A percentile compares a stretch with the other conserved stretches of the same genome.
These are phyloP conservation scores for Podospora appendiculata DNA, from an alignment of 495 filamentous ascomycete species.

Conservation along the genomic window DNA sequence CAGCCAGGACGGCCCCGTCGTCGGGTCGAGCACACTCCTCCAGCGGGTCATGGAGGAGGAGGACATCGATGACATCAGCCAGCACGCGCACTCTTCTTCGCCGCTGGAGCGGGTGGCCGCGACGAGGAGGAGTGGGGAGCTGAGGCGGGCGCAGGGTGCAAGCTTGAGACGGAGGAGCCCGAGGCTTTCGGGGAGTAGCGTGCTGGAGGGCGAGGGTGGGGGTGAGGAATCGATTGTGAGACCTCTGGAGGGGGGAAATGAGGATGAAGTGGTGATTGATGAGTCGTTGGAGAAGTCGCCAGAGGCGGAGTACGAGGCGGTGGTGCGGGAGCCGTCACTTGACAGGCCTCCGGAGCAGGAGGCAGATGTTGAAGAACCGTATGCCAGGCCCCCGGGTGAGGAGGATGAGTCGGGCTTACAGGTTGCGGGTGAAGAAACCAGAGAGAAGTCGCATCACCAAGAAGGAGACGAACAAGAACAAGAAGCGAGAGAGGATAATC, in stretches of 20 bases:
- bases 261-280: not conserved
- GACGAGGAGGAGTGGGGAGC: slow-evolving; percentile 11
- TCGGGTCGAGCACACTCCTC: slow-evolving; percentile 21
- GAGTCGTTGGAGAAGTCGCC: too few species aligned
- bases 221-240: not conserved
- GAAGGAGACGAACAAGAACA: too few species aligned
- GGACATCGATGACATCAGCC: not conserved
- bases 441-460: slow-evolving; percentile 11
- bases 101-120: slow-evolving; percentile 29
- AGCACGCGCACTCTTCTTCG: slow-evolving; percentile 25
- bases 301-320: too few species aligned
- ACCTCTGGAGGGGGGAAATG: not conserved
- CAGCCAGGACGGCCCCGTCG: slow-evolving; percentile 13
- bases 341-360: too few species aligned
- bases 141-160: not conserved
- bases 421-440: slow-evolving; percentile 10
- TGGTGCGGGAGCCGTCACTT: too few species aligned
- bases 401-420: not conserved
- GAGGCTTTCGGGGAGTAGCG: slow-evolving; percentile 5
- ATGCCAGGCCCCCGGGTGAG: not conserved
- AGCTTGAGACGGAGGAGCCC: slow-evolving; percentile 2
- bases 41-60: slow-evolving; percentile 20
- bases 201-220: not conserved
- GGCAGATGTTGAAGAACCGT: too few species aligned
- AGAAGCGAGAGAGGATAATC: slow-evolving; percentile 12